phyloP scores from a whole-genome alignment of 2,329 filamentous ascomycete genomes.

The Incumbomyces delicatus region DNA sequence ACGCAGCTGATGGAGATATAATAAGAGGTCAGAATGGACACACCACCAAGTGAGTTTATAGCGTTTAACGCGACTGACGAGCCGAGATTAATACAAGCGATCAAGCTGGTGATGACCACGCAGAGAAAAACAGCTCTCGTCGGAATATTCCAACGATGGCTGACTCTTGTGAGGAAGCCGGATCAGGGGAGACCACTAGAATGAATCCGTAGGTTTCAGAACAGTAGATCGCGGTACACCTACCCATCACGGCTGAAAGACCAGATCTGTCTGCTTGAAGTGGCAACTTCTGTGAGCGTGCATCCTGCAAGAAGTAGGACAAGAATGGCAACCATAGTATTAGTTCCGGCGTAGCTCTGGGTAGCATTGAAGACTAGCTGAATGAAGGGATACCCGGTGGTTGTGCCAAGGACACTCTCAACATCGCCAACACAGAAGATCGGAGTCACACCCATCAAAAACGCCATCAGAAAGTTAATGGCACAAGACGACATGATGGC shows the following conservation, averaged over 20 bases:
- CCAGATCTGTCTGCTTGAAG: slow-evolving; percentile 28
- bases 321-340: slow-evolving; percentile 14
- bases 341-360: slow-evolving; percentile 21
- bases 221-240: too few species aligned
- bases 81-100: slow-evolving; percentile 44
- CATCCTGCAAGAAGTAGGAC: slow-evolving; percentile 17
- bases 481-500: slow-evolving; percentile 28
- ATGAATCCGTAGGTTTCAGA: too few species aligned
- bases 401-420: slow-evolving; percentile 20
- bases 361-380: slow-evolving; percentile 27
- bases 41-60: slow-evolving; percentile 41
- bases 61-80: slow-evolving; percentile 43
- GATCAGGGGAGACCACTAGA: slow-evolving; percentile 8
- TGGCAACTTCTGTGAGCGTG: slow-evolving; percentile 26
- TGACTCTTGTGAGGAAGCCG: slow-evolving; percentile 8
- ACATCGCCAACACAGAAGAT: slow-evolving; percentile 27
- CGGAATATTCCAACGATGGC: slow-evolving; percentile 29
- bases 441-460: slow-evolving; percentile 28
- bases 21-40: slow-evolving; percentile 41
- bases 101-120: slow-evolving; percentile 26
- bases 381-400: slow-evolving; percentile 29
- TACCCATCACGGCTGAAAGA: slow-evolving; percentile 12
- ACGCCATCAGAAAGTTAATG: slow-evolving; percentile 28
- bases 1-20: slow-evolving; percentile 40
- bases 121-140: slow-evolving; percentile 30